Evolutionary conservation across 192 early-diverging fungal species (phyloP).

Genomic region (Backusella luteola): DNA sequence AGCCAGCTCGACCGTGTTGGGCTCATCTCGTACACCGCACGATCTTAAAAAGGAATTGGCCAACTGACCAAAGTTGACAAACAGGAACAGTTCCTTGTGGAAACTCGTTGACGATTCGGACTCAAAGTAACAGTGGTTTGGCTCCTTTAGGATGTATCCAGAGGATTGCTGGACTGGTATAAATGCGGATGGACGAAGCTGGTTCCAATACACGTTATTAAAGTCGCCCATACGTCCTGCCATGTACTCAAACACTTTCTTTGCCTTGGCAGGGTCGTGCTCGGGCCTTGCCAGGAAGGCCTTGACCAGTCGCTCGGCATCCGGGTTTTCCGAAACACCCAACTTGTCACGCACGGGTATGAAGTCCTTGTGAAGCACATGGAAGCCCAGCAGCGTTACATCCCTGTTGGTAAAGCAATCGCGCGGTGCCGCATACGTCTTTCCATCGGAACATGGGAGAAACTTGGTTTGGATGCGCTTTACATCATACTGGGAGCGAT

Average conservation of each 20-base stretch:
- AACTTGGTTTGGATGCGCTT: conserved; percentile 50
- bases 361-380: conserved; percentile 57
- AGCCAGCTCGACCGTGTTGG: conserved; percentile 70
- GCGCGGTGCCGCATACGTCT: conserved; percentile 49
- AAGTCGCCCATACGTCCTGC: conserved; percentile 62
- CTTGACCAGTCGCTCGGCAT: conserved; percentile 33
- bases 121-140: conserved; percentile 54
- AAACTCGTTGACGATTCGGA: conserved; percentile 40
- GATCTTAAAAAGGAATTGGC: conserved; percentile 78
- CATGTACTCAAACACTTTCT: conserved; percentile 65
- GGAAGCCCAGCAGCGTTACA: conserved; percentile 63
- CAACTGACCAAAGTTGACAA: conserved; percentile 66
- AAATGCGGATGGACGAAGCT: conserved; percentile 51
- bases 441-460: conserved; percentile 51
- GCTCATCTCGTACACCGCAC: conserved; percentile 84
- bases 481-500: conserved; percentile 51
- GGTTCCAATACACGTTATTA: conserved; percentile 49
- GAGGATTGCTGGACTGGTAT: conserved; percentile 56
- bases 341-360: conserved; percentile 55
- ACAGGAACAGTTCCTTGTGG: conserved; percentile 52
- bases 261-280: conserved; percentile 24
- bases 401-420: conserved; percentile 65
- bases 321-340: conserved; percentile 63
- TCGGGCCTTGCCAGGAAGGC: conserved; percentile 37
- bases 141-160: conserved; percentile 42